phyloP scores from a whole-genome alignment of 257 asterid species.

The Cordia subcordata region DNA sequence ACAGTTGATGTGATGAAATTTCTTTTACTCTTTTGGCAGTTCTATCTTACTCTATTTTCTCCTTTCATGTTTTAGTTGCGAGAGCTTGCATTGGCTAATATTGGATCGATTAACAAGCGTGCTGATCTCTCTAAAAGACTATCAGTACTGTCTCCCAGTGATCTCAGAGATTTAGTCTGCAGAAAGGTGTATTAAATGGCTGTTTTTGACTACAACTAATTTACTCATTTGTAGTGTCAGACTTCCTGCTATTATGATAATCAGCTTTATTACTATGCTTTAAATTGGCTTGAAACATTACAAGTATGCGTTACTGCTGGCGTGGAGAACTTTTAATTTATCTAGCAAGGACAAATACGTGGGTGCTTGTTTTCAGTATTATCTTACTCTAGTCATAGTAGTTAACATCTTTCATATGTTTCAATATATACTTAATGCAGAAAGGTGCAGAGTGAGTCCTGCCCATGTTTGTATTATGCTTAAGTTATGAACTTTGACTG shows the following conservation, averaged over 20 bases:
- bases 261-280: too few species aligned
- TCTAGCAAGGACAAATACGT: too few species aligned
- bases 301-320: too few species aligned
- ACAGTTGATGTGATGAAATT: neutral
- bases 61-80: conserved; percentile 51
- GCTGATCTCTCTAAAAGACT: conserved; percentile 86
- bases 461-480: too few species aligned
- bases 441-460: too few species aligned
- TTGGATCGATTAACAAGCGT: conserved; percentile 82
- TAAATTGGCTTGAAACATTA: too few species aligned
- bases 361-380: too few species aligned
- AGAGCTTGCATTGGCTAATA: conserved; percentile 91
- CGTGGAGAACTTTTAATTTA: too few species aligned
- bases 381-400: too few species aligned
- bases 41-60: neutral
- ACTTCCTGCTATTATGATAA: neutral
- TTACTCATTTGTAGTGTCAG: neutral
- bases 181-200: conserved; percentile 56
- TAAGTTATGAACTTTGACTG: too few species aligned
- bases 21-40: conserved; percentile 5
- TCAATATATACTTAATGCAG: too few species aligned
- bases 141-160: conserved; percentile 67
- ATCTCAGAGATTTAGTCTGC: conserved; percentile 89
- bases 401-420: too few species aligned
- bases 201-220: neutral